phyloP scores from a whole-genome alignment of 306 rosid genomes.

The Acmispon strigosus region DNA sequence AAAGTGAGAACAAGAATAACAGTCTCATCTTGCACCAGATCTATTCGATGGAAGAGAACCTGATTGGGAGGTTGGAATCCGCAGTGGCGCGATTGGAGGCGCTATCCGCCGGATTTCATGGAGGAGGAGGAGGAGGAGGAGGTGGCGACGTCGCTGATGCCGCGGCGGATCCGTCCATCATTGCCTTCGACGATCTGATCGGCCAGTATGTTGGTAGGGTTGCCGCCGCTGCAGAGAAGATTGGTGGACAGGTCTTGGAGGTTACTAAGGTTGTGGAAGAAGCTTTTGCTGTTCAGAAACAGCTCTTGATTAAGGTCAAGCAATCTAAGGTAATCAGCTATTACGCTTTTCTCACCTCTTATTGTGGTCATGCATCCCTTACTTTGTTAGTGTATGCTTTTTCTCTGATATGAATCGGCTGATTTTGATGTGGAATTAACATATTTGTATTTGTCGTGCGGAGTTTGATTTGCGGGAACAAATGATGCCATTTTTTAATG shows the following conservation, averaged over 20 bases:
- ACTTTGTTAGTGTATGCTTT: neutral
- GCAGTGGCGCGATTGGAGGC: constrained; percentile 74
- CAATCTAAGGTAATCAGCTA: constrained; percentile 54
- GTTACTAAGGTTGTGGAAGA: constrained; percentile 44
- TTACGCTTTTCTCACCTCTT: too few relatives aligned
- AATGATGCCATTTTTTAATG: neutral
- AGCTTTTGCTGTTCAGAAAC: constrained; percentile 59
- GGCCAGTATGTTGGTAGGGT: constrained; percentile 47
- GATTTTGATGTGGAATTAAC: neutral
- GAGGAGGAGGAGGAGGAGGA: constrained; percentile 11
- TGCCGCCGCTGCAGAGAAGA: constrained; percentile 61
- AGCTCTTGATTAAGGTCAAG: constrained; percentile 59
- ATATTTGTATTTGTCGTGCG: neutral
- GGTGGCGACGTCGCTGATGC: constrained; percentile 18
- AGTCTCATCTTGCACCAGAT: constrained; percentile 25
- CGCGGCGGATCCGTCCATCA: constrained; percentile 53
- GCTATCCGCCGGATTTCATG: constrained; percentile 35
- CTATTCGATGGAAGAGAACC: constrained; percentile 59
- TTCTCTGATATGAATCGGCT: neutral
- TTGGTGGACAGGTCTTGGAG: constrained; percentile 69
- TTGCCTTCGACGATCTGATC: constrained; percentile 57
- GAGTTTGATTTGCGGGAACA: neutral
- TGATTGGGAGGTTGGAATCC: constrained; percentile 64
- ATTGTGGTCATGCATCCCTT: neutral
- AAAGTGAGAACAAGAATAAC: neutral